Base-by-base conservation (phyloP, 140 eudicot genomes). In the Oenanthe javanica region DNA sequence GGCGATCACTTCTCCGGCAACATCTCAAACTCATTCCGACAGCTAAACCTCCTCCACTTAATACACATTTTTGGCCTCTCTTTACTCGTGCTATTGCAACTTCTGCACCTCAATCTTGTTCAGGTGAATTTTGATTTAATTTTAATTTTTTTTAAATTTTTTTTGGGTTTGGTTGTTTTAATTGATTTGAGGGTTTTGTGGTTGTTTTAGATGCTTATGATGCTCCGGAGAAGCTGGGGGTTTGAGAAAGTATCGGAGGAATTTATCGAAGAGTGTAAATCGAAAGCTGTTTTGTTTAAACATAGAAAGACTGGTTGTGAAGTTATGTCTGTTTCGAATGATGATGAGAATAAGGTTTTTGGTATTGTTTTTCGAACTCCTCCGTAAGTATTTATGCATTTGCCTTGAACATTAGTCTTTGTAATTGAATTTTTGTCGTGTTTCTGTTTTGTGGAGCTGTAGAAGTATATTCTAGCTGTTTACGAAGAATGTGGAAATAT, bases 351-450 rank as follows among this genome's bases (percentile, higher is more conserved):
- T 77, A 95, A 95, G 89, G 96, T 91, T 73, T 95, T 95, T 77
- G 99, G 99, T 19, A 88, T 95, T 78, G 97, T 92, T 78, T 92
- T 95, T 75, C 86, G 99, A 43, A 95, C 99, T 82, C 99, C 99
- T 50, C 99, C 99, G 99, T 95, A 87, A 90, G 98, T 84, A 48
- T 13, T 45, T n/a, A 12, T 78, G 38, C 55, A 69, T 47, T 79
- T 47, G 1, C 49, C 45, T 42, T 42, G 4, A 42, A 2, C 45
- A 42, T 42, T 42, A 42, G 45, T 42, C 45, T 4, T 42, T 42
- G 3, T 42, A 42, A 42, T 42, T 42, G 45, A 2, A 42, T 42
- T 42, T 31, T 6, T 4, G 7, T 15, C 15, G 3, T 51, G 3
- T 51, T 51, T 31, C 31, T 31, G 31, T 31, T 31, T 31, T 31